Conservation (phyloP, 2,329 filamentous ascomycete genomes). For the Stagonosporopsis cucurbitacearum region DNA sequence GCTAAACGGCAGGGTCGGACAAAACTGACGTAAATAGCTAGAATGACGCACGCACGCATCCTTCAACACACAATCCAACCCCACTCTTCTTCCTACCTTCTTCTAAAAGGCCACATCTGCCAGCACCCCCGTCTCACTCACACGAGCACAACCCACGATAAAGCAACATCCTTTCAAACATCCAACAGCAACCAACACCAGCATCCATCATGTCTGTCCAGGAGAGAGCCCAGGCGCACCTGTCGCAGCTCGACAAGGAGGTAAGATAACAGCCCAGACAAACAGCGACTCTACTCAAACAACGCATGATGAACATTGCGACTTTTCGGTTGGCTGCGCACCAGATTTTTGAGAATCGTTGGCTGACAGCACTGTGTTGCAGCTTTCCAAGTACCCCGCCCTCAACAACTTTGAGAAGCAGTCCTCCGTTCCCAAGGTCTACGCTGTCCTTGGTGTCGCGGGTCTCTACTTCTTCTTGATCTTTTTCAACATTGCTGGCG, state of each 20-base stretch:
- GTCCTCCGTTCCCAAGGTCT: conserved; percentile 83
- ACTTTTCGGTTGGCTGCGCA: conserved; percentile 1
- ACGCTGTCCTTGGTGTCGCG: conserved; percentile 76
- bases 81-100: conserved; percentile 22
- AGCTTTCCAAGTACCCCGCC: conserved; percentile 85
- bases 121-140: conserved; percentile 18
- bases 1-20: neutral
- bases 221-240: conserved; percentile 77
- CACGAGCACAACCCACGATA: conserved; percentile 13
- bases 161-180: conserved; percentile 5
- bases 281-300: neutral
- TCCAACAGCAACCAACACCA: neutral
- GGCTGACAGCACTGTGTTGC: conserved; percentile 39
- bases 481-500: conserved; percentile 89
- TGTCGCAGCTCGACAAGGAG: conserved; percentile 83
- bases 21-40: conserved; percentile 40
- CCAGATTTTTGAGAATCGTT: neutral
- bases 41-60: conserved; percentile 41
- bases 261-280: conserved; percentile 57
- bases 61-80: conserved; percentile 36
- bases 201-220: conserved; percentile 71
- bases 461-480: conserved; percentile 89
- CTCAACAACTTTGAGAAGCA: conserved; percentile 88
- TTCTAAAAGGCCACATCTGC: conserved; percentile 24
- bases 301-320: neutral